Percentiles rank a stretch among this genome's conserved stretches.
phyloP scores from a whole-genome alignment of 345 rosid genomes.

The Gossypium ekmanianum region DNA sequence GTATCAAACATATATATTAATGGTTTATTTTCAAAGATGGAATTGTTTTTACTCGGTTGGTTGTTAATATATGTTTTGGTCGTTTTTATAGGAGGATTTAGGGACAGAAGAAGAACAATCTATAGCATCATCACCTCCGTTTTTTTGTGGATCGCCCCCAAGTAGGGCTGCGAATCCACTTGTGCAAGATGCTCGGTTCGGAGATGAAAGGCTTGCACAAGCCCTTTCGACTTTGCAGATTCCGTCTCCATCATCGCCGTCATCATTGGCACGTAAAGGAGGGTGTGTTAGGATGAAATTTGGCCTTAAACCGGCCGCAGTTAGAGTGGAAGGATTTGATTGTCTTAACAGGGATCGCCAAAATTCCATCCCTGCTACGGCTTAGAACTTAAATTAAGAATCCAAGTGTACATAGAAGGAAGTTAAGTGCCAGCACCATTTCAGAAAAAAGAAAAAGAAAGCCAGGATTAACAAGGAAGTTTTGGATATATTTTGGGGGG shows the following conservation, averaged over 20 bases:
- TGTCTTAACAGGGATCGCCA: conserved; percentile 95
- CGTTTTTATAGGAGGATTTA: conserved; percentile 33
- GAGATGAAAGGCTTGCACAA: conserved; percentile 48
- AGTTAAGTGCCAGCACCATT: conserved; percentile 30
- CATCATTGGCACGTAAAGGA: conserved; percentile 59
- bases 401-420: conserved; percentile 64
- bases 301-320: conserved; percentile 79
- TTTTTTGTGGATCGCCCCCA: conserved; percentile 86
- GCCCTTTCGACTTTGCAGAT: conserved; percentile 36
- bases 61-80: no score
- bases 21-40: neutral
- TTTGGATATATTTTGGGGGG: conserved; percentile 23
- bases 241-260: conserved; percentile 61
- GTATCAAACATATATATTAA: neutral
- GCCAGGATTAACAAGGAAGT: conserved; percentile 37
- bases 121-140: conserved; percentile 63
- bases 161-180: conserved; percentile 78
- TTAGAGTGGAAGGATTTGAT: conserved; percentile 99
- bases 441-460: conserved; percentile 6
- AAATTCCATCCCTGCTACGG: conserved; percentile 89
- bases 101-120: conserved; percentile 44
- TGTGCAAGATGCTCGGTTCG: conserved; percentile 75
- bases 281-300: conserved; percentile 72
- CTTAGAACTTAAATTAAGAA: conserved; percentile 45
- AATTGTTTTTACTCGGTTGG: conserved; percentile 6